Evolutionary conservation across 2,329 filamentous ascomycete species (phyloP).

Genomic region (Trichoderma citrinoviride): DNA sequence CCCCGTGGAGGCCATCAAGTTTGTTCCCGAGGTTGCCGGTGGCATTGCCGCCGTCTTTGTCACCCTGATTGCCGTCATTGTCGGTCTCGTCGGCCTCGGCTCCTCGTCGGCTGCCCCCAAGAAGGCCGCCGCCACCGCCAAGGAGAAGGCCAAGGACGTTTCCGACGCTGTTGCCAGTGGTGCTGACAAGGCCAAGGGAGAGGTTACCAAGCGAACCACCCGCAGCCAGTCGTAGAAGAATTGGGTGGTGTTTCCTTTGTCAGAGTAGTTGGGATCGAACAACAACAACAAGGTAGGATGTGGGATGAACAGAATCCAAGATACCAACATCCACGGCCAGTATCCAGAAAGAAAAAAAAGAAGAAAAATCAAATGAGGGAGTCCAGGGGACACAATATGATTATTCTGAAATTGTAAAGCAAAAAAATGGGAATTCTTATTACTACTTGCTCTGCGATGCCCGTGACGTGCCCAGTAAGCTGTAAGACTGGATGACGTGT

Average conservation of each 20-base stretch:
- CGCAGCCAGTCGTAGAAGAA: conserved; percentile 52
- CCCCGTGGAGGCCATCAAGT: conserved; percentile 79
- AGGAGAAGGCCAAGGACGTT: conserved; percentile 72
- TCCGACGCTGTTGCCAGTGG: conserved; percentile 62
- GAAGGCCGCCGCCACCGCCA: conserved; percentile 62
- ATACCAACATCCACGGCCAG: conserved; percentile 11
- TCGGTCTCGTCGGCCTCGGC: conserved; percentile 63
- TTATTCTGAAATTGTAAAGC: background rate
- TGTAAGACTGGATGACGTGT: background rate
- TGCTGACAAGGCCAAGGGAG: conserved; percentile 72
- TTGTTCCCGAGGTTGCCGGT: conserved; percentile 87
- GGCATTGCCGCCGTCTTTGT: conserved; percentile 69
- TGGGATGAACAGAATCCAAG: conserved; percentile 13
- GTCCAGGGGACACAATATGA: conserved; percentile 4
- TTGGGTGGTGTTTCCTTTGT: conserved; percentile 8
- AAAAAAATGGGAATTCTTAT: conserved; percentile 21
- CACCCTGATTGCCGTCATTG: conserved; percentile 67
- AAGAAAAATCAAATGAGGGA: background rate
- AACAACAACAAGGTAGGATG: background rate
- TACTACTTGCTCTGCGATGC: background rate
- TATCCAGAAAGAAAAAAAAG: background rate
- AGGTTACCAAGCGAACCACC: conserved; percentile 61
- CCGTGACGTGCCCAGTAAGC: background rate
- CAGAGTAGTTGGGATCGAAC: background rate
- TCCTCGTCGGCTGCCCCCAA: conserved; percentile 68